A percentile compares a stretch with the other conserved stretches of the same genome.
Evolutionary conservation across 2,329 filamentous ascomycete genomes (phyloP).

Genomic region (Monosporascus ibericus): DNA sequence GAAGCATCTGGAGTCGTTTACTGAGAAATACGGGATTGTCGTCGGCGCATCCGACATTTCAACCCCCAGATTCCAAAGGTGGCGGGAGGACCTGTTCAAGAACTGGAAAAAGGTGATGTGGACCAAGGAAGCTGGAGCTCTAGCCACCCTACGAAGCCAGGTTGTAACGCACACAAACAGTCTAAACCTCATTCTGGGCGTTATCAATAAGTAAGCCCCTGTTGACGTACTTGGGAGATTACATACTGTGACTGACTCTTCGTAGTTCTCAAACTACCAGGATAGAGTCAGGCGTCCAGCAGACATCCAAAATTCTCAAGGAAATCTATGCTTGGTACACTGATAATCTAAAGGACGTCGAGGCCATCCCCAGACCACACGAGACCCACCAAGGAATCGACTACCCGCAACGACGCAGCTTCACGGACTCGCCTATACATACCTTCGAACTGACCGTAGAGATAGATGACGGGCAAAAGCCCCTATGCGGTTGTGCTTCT

Average conservation of each 20-base stretch:
- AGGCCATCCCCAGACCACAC: too few relatives aligned
- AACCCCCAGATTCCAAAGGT: slow-evolving; percentile 8
- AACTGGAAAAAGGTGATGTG: slow-evolving; percentile 25
- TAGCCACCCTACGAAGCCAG: slow-evolving; percentile 16
- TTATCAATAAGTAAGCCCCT: slow-evolving; percentile 7
- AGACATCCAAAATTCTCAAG: slow-evolving; percentile 8
- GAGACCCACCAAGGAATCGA: too few relatives aligned
- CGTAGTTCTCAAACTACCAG: slow-evolving; percentile 6
- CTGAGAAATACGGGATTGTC: slow-evolving; percentile 14
- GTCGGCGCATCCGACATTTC: slow-evolving; percentile 1
- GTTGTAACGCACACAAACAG: slow-evolving; percentile 19
- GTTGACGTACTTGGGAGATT: too few relatives aligned
- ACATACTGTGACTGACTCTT: slow-evolving; percentile 1
- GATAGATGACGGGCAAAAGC: too few relatives aligned
- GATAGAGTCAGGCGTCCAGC: slow-evolving; percentile 6
- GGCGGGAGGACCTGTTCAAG: slow-evolving; percentile 14
- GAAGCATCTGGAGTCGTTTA: slow-evolving; percentile 13
- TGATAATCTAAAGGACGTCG: slow-evolving; percentile 1
- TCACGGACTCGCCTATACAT: too few relatives aligned
- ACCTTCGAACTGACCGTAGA: too few relatives aligned
- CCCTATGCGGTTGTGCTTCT: too few relatives aligned
- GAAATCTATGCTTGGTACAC: slow-evolving; percentile 13
- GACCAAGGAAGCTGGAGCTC: slow-evolving; percentile 23
- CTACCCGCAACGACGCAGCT: too few relatives aligned
- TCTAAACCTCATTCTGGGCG: slow-evolving; percentile 16